These are phyloP conservation scores for Kwoniella shivajii DNA, from an alignment of 1,284 basidiomycete genomes.

Conservation along the genomic window DNA sequence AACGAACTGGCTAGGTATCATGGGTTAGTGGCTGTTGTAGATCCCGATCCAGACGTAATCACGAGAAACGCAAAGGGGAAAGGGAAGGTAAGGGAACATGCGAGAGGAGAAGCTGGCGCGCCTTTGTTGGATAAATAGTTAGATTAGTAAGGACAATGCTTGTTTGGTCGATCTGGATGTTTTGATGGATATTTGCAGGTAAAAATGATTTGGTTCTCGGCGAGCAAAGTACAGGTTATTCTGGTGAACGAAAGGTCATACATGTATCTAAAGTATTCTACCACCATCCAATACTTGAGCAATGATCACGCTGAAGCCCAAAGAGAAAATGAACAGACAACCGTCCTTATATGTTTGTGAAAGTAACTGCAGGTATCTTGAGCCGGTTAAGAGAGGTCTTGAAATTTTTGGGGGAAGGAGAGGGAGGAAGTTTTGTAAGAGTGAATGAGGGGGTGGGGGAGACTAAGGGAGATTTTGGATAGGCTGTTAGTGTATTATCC, in stretches of 20 bases:
- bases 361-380: constrained; percentile 43
- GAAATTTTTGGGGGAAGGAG: constrained; percentile 48
- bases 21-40: constrained; percentile 33
- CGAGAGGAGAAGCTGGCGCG: background rate
- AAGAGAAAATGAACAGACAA: constrained; percentile 45
- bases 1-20: constrained; percentile 32
- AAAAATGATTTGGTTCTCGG: too few relatives aligned
- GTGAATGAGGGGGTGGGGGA: constrained; percentile 46
- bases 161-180: too few relatives aligned
- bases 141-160: too few relatives aligned
- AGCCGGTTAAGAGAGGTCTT: constrained; percentile 41
- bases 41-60: constrained; percentile 10
- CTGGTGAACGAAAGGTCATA: background rate
- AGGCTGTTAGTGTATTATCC: background rate
- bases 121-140: constrained; percentile 3
- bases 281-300: constrained; percentile 22
- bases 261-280: background rate
- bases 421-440: constrained; percentile 50
- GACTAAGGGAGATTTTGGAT: constrained; percentile 23
- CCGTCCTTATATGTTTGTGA: constrained; percentile 50
- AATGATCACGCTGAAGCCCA: constrained; percentile 39
- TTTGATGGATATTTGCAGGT: too few relatives aligned
- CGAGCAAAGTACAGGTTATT: background rate
- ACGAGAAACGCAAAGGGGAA: background rate
- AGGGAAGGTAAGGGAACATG: background rate